Percentiles rank a stretch among this genome's conserved stretches.
phyloP scores from a whole-genome alignment of 768 basidiomycete species.

The Gymnopilus dilepis region DNA sequence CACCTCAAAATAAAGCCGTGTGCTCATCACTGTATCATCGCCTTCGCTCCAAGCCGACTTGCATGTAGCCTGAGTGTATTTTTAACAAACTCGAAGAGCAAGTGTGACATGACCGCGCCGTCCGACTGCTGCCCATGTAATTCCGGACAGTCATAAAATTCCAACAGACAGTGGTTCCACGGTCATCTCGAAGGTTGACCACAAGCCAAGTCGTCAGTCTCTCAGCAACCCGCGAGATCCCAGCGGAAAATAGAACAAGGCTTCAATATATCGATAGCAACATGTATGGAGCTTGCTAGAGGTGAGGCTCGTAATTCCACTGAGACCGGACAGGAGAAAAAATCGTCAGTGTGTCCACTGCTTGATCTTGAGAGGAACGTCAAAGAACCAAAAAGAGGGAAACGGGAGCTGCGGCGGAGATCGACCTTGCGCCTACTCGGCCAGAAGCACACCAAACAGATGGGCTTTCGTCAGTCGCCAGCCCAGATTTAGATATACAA shows the following conservation, averaged over 20 bases:
- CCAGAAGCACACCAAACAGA: neutral
- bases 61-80: neutral
- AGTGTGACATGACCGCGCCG: constrained; percentile 1
- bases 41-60: constrained; percentile 3
- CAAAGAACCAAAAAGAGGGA: neutral
- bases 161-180: neutral
- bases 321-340: neutral
- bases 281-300: neutral
- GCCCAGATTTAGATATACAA: constrained; percentile 3
- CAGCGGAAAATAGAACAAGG: neutral
- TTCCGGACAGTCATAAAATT: constrained; percentile 1
- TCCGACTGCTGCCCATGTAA: constrained; percentile 2
- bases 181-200: neutral
- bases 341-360: neutral
- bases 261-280: neutral
- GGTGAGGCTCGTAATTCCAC: neutral
- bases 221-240: neutral
- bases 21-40: neutral
- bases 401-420: neutral
- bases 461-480: neutral
- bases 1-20: neutral
- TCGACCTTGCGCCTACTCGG: neutral
- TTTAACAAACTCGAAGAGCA: neutral
- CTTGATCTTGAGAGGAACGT: neutral
- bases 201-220: neutral